phyloP scores from a whole-genome alignment of 495 filamentous ascomycete genomes.

The Daldinia childiae region DNA sequence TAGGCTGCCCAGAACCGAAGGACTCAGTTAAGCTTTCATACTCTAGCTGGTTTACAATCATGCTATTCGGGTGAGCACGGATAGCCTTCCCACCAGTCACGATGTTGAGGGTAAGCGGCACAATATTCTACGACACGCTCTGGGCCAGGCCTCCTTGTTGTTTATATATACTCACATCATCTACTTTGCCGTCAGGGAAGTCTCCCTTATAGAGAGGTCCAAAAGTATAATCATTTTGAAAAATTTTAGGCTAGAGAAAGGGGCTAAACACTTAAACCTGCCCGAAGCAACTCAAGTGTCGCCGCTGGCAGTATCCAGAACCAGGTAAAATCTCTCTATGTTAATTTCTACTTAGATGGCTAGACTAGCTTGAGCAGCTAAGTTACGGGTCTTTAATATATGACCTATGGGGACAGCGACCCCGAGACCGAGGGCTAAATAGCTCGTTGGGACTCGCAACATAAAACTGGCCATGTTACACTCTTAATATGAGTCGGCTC shows the following conservation, averaged over 20 bases:
- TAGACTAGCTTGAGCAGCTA: slow-evolving; percentile 22
- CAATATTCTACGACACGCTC: slow-evolving; percentile 61
- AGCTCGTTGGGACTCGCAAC: slow-evolving; percentile 9
- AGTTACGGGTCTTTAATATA: slow-evolving; percentile 20
- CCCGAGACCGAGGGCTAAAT: slow-evolving; percentile 11
- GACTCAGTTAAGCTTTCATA: slow-evolving; percentile 49
- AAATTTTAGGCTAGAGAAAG: slow-evolving; percentile 34
- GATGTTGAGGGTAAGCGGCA: slow-evolving; percentile 59
- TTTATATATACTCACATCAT: slow-evolving; percentile 49
- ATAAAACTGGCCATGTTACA: slow-evolving; percentile 15
- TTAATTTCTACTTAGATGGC: slow-evolving; percentile 50
- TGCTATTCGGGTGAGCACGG: slow-evolving; percentile 60
- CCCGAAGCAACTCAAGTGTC: slow-evolving; percentile 66
- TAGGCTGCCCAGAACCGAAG: slow-evolving; percentile 49
- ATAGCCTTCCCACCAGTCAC: slow-evolving; percentile 60
- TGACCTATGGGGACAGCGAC: slow-evolving; percentile 25
- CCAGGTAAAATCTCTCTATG: slow-evolving; percentile 55
- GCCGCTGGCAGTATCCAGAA: slow-evolving; percentile 69
- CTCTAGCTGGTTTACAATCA: slow-evolving; percentile 55
- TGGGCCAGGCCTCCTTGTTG: slow-evolving; percentile 29
- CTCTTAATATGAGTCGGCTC: neutral
- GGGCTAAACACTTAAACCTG: slow-evolving; percentile 60
- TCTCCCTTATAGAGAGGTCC: slow-evolving; percentile 54
- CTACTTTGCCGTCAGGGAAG: slow-evolving; percentile 55
- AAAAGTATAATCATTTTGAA: slow-evolving; percentile 57